A percentile compares a stretch with the other conserved stretches of the same genome.
phyloP scores from a whole-genome alignment of 2,329 filamentous ascomycete species.

The Zymoseptoria tritici region DNA sequence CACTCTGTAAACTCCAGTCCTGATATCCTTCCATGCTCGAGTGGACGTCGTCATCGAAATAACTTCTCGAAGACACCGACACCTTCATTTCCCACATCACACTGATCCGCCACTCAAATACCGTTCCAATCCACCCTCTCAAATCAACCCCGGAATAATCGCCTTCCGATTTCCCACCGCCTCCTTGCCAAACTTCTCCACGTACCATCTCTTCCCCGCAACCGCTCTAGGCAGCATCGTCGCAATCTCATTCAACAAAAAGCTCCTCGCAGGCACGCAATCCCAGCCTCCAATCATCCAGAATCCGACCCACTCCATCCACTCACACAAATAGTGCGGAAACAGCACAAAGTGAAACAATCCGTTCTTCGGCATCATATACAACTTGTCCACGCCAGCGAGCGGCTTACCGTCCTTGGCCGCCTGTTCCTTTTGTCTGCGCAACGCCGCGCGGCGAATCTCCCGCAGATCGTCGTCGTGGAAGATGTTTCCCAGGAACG shows the following conservation, averaged over 20 bases:
- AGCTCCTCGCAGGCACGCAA: slow-evolving; percentile 69
- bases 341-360: slow-evolving; percentile 77
- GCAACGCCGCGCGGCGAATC: slow-evolving; percentile 64
- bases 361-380: slow-evolving; percentile 76
- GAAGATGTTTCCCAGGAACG: slow-evolving; percentile 72
- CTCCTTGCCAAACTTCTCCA: slow-evolving; percentile 77
- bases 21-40: no score
- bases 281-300: slow-evolving; percentile 62
- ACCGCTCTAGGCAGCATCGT: slow-evolving; percentile 85
- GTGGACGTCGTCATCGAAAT: no score
- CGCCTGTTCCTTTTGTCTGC: slow-evolving; percentile 47
- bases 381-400: slow-evolving; percentile 66
- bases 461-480: slow-evolving; percentile 86
- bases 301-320: slow-evolving; percentile 92
- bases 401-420: slow-evolving; percentile 39
- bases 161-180: slow-evolving; percentile 69
- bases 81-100: no score
- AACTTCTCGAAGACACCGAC: no score
- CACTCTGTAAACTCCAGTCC: no score
- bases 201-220: slow-evolving; percentile 77
- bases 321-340: slow-evolving; percentile 93
- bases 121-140: slow-evolving; percentile 2
- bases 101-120: no score
- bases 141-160: slow-evolving; percentile 56
- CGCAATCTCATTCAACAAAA: slow-evolving; percentile 78